phyloP scores from a whole-genome alignment of 345 rosid species.

The Eutrema japonicum region DNA sequence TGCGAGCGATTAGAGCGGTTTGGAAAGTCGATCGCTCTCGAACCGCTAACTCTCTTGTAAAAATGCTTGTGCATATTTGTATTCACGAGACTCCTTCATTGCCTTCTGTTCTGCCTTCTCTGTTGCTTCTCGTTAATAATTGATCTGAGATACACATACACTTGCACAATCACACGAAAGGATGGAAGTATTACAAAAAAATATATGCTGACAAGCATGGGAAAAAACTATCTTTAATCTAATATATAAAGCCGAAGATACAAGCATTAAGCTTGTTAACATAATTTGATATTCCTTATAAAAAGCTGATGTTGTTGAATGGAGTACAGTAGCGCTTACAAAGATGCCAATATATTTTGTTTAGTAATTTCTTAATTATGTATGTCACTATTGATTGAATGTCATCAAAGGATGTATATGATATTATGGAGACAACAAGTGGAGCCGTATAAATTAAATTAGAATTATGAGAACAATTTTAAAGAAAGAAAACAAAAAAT shows the following conservation, averaged over 20 bases:
- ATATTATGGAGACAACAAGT: slow-evolving; percentile 1
- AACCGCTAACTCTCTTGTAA: background rate
- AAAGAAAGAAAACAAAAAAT: background rate
- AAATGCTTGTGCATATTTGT: slow-evolving; percentile 11
- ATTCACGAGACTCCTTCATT: slow-evolving; percentile 21
- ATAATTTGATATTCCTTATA: background rate
- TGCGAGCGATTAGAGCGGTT: slow-evolving; percentile 7
- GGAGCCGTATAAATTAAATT: background rate
- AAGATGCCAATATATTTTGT: slow-evolving; percentile 17
- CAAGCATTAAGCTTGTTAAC: too few species aligned
- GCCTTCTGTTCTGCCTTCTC: slow-evolving; percentile 11
- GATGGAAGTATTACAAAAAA: background rate
- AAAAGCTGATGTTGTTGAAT: slow-evolving; percentile 5
- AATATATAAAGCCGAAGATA: too few species aligned
- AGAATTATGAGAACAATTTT: background rate
- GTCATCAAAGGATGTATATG: slow-evolving; percentile 5
- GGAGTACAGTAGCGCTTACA: slow-evolving; percentile 13
- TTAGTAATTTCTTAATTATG: background rate
- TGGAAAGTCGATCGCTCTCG: background rate
- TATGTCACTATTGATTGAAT: background rate
- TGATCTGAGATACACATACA: slow-evolving; percentile 26
- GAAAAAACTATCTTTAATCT: background rate
- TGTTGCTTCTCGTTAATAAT: slow-evolving; percentile 25
- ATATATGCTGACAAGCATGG: slow-evolving; percentile 30
- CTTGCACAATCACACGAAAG: slow-evolving; percentile 25